These are phyloP conservation scores for Limonomyces culmigenus DNA, from an alignment of 1,284 basidiomycete genomes.

Conservation along the genomic window DNA sequence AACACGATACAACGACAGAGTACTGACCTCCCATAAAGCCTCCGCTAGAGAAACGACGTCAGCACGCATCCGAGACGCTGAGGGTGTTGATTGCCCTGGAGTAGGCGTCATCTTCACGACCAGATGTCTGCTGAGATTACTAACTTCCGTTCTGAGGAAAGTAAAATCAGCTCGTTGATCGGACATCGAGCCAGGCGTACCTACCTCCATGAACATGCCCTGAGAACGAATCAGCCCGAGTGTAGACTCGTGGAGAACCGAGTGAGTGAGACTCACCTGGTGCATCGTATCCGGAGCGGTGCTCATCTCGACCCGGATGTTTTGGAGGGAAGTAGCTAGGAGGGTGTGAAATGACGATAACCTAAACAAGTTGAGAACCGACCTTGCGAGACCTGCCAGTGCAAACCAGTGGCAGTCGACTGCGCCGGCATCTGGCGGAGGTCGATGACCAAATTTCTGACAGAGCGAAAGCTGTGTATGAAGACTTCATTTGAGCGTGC, in stretches of 20 bases:
- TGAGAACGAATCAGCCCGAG: no score
- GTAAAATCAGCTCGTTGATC: no score
- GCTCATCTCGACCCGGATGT: constrained; percentile 43
- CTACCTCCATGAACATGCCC: constrained; percentile 56
- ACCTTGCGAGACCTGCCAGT: constrained; percentile 73
- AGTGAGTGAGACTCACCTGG: no score
- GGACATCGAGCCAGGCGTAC: no score
- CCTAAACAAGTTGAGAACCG: no score
- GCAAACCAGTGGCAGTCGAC: constrained; percentile 43
- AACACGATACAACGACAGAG: neutral
- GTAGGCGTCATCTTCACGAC: no score
- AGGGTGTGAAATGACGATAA: no score
- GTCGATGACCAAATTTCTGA: constrained; percentile 45
- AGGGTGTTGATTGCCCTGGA: neutral
- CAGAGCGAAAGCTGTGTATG: constrained; percentile 41
- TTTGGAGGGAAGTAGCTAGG: constrained; percentile 54
- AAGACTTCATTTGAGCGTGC: no score
- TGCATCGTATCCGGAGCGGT: constrained; percentile 37
- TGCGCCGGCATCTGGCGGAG: constrained; percentile 27
- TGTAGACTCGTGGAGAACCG: no score
- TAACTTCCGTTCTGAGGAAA: no score
- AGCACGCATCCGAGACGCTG: constrained; percentile 39
- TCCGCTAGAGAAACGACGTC: constrained; percentile 60
- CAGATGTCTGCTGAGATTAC: no score
- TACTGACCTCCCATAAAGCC: constrained; percentile 49